These are phyloP conservation scores for Tylopilus vinaceipallidus DNA, from an alignment of 768 basidiomycete genomes.

Conservation along the genomic window DNA sequence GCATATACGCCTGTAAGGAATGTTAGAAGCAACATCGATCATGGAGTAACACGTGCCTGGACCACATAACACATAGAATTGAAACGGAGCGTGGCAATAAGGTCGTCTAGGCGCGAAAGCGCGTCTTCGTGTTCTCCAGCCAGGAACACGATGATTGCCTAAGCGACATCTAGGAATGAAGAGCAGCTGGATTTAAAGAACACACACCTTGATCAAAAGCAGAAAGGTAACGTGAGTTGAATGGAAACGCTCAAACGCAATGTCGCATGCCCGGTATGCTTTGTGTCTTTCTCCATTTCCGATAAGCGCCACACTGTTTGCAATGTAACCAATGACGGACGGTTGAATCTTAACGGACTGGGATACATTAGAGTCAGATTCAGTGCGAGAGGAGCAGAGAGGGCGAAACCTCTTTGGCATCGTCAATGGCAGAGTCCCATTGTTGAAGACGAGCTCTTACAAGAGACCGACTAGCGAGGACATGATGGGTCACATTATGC, in stretches of 20 bases:
- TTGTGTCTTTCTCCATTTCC: too few relatives aligned
- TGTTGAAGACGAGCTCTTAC: not conserved
- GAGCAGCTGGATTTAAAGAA: too few relatives aligned
- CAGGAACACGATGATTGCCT: constrained; percentile 2
- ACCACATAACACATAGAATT: not conserved
- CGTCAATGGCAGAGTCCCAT: not conserved
- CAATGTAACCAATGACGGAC: too few relatives aligned
- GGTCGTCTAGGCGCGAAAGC: not conserved
- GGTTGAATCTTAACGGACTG: too few relatives aligned
- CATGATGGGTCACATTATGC: not conserved
- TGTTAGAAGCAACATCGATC: not conserved
- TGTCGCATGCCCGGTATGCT: not conserved
- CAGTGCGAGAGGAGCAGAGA: too few relatives aligned
- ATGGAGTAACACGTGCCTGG: not conserved
- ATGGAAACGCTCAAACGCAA: not conserved
- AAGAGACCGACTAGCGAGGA: not conserved
- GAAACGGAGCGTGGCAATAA: not conserved
- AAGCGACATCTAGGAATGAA: not conserved
- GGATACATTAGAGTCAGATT: too few relatives aligned
- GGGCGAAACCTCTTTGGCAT: too few relatives aligned
- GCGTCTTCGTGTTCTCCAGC: constrained; percentile 1
- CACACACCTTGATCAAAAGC: constrained; percentile 6
- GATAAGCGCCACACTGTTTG: too few relatives aligned
- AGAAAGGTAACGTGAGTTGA: not conserved
- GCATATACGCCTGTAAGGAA: constrained; percentile 1